Base-by-base conservation (phyloP, 495 filamentous ascomycete genomes). In the Clavariopsis aquatica region DNA sequence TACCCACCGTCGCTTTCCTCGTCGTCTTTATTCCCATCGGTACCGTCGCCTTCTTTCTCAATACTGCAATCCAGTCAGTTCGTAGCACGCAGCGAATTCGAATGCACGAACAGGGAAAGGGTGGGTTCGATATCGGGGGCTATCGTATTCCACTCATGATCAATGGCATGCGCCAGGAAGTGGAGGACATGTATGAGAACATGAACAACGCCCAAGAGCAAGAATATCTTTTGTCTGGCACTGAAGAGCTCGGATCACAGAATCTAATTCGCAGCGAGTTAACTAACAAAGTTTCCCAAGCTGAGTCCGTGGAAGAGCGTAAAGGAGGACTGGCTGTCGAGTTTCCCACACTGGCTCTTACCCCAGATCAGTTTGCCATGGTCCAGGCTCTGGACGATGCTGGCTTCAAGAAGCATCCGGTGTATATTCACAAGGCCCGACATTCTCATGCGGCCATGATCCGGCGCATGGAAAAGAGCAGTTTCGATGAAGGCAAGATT, bases 381-480 rank as follows among this genome's bases (percentile, higher is more conserved):
- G 87, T 96, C 51, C 77, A 88, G 19, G 84, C 85, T 17, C 76
- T 98, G 64, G 88, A 97, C 70, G 72, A 78, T 10, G 79, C 96
- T 0, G 87, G 87, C 10, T 92, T 88, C 77, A 82, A 81, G 20
- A 97, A 94, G 75, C 93, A 89, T 75, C 87, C 85, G 0, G 90
- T 96, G 3, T 86, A 89, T 76, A 97, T 98, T 43, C 91, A 95
- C 51, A 87, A 92, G 1, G 82, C 83, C 45, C 73, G 80, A 29
- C 92, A 96, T 71, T 89, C 81, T 49, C 94, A 98, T 73, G 94
- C 93, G 0, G 93, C 93, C 1, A 96, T 98, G 55, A 89, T 98
- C 69, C 84, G 93, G 28, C 81, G 94, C 56, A 81, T 72, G 63
- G 78, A 84, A 19, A 84, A 83, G 72, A 72, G 78, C 58, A 78